Evolutionary conservation across 2,329 filamentous ascomycete genomes (phyloP), one percentile per base, ranked within the genome.

Genomic region (Eutypa lata): DNA sequence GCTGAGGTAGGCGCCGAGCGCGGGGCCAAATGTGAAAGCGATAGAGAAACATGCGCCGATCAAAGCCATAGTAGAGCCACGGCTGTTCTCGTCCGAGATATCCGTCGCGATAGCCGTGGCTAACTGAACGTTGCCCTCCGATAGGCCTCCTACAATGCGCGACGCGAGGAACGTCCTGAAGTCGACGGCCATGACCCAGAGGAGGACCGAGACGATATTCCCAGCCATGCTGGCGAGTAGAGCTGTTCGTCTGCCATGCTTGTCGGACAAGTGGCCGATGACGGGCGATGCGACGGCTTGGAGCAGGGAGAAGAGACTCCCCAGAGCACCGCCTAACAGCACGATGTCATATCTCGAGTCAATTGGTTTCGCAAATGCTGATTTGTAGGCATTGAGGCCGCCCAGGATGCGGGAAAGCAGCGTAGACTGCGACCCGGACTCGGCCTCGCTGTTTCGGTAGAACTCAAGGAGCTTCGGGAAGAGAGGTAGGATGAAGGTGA

Each of bases 301-400:
- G 45, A 97, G 86, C 46, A 97, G 80, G 13, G 83, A 86, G 77
- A 99, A 99, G 19, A 99, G 78, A 52, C 92, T 97, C 58, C 94
- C 94, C 24, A 99, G 79, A 21, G 93, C 94, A 47, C 94, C 94
- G 50, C 94, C 94, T 6, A 99, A 83, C 43, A 99, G 82, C 24
- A 99, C 92, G 61, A 97, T 96, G 69, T 99, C 94, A 77, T 99
- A 96, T 75, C 91, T 87, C 53, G 92, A 92, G 67, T 96, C 93
- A 71, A 99, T 97, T 44, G 93, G 92, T 51, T 87, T 87, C 43
- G 90, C 86, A 68, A 99, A 99, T 53, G 90, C 83, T 60, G 92
- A 88, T 73, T 99, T 99, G 82, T 99, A 99, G 45, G 89, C 80
- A 68, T 99, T 97, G 49, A 99, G 82, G 61, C 89, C 92, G 62